Conservation (phyloP, 257 asterid genomes). For the Thymus quinquecostatus region DNA sequence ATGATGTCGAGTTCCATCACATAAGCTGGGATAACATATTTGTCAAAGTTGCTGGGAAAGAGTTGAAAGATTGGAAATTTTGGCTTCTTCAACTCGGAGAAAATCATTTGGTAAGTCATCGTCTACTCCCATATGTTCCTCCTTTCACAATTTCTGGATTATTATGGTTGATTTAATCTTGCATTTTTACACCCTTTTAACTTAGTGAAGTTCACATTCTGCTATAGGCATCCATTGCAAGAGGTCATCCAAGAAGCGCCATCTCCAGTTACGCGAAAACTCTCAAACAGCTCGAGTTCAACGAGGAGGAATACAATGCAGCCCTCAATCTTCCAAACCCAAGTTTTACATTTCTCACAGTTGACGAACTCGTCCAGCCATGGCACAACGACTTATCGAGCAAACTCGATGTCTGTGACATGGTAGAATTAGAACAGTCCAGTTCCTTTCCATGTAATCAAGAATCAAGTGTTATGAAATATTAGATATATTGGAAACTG, state of each 20-base stretch:
- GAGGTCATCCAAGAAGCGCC: constrained; percentile 72
- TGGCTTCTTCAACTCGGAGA: constrained; percentile 64
- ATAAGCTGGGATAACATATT: constrained; percentile 62
- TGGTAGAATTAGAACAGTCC: constrained; percentile 20
- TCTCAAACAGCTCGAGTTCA: constrained; percentile 47
- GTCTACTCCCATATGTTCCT: neutral
- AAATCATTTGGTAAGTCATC: constrained; percentile 63
- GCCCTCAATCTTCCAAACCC: constrained; percentile 65
- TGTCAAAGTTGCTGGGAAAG: constrained; percentile 68
- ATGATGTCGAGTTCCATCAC: constrained; percentile 77
- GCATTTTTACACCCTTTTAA: neutral
- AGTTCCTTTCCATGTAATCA: neutral
- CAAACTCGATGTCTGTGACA: constrained; percentile 18
- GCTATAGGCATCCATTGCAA: constrained; percentile 63
- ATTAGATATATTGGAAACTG: constrained; percentile 19
- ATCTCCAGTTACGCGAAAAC: constrained; percentile 49
- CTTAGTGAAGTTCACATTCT: constrained; percentile 1
- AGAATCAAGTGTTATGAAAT: neutral
- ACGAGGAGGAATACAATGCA: constrained; percentile 39
- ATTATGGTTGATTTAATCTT: neutral
- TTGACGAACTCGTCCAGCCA: constrained; percentile 57
- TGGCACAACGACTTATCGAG: constrained; percentile 12
- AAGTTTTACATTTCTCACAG: constrained; percentile 49
- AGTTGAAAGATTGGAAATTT: constrained; percentile 81
- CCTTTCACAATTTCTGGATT: neutral